These are phyloP conservation scores for Calonectria pseudoturangicola DNA, from an alignment of 2,329 filamentous ascomycete species.

Conservation along the genomic window DNA sequence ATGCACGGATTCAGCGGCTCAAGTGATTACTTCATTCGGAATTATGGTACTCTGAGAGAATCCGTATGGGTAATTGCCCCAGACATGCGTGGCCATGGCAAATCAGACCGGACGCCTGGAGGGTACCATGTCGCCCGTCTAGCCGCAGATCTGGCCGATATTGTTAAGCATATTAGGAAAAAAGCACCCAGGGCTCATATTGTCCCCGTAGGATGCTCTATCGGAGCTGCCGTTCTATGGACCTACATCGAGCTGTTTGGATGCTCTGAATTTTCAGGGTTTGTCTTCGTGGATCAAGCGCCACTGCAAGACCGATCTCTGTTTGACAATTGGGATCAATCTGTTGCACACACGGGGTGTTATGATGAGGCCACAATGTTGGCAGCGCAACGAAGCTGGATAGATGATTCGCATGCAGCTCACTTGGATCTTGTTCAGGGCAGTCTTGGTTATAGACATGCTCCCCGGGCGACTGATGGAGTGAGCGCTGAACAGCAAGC, in stretches of 20 bases:
- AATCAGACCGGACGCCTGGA: constrained; percentile 48
- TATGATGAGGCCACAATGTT: constrained; percentile 52
- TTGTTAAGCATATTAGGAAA: constrained; percentile 48
- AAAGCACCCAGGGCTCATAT: constrained; percentile 43
- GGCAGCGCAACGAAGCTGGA: constrained; percentile 52
- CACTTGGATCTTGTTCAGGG: constrained; percentile 52
- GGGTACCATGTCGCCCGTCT: constrained; percentile 54
- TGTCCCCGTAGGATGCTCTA: constrained; percentile 54
- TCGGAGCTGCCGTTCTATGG: constrained; percentile 55
- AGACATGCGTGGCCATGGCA: constrained; percentile 55
- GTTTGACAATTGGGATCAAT: constrained; percentile 51
- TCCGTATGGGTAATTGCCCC: constrained; percentile 52
- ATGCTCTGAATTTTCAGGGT: constrained; percentile 50
- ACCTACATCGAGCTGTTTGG: constrained; percentile 54
- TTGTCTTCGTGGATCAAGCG: constrained; percentile 56
- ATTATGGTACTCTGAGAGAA: constrained; percentile 46
- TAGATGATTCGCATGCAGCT: constrained; percentile 47
- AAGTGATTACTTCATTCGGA: constrained; percentile 53
- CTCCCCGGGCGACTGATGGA: constrained; percentile 46
- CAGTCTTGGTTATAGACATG: constrained; percentile 52
- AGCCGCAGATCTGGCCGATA: constrained; percentile 49
- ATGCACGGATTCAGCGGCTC: constrained; percentile 57
- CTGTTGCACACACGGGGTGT: constrained; percentile 51
- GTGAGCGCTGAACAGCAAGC: constrained; percentile 49
- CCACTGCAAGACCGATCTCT: constrained; percentile 52